A percentile compares a stretch with the other conserved stretches of the same genome.
phyloP scores from a whole-genome alignment of 495 filamentous ascomycete species.

The Tetracladium marchalianum region DNA sequence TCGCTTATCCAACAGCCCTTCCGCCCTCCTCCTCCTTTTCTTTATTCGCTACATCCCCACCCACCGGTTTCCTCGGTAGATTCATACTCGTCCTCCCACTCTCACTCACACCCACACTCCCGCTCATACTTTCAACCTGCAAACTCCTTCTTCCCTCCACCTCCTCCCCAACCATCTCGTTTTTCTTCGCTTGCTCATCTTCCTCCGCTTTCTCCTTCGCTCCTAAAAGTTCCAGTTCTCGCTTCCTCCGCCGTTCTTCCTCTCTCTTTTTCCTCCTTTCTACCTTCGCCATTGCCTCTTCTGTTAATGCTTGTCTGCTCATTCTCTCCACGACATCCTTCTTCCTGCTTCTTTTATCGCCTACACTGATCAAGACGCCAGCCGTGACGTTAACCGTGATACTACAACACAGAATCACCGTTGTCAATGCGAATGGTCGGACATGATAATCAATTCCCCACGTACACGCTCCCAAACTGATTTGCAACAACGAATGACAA shows the following conservation, averaged over 20 bases:
- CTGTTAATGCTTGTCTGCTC: slow-evolving; percentile 61
- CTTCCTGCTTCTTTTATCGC: slow-evolving; percentile 64
- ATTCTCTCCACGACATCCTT: slow-evolving; percentile 72
- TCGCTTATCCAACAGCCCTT: too few species aligned
- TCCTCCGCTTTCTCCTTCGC: slow-evolving; percentile 21
- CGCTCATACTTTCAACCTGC: too few species aligned
- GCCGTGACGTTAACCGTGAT: slow-evolving; percentile 63
- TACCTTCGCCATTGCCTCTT: slow-evolving; percentile 61
- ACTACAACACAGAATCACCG: slow-evolving; percentile 67
- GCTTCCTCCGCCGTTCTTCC: slow-evolving; percentile 30
- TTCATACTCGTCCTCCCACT: background rate
- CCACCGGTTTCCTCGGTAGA: too few species aligned
- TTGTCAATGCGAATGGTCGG: slow-evolving; percentile 60
- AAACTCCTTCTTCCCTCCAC: too few species aligned
- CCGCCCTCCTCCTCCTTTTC: too few species aligned
- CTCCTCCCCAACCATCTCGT: too few species aligned
- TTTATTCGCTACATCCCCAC: too few species aligned
- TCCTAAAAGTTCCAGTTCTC: slow-evolving; percentile 17
- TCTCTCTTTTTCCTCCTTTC: slow-evolving; percentile 49
- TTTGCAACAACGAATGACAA: slow-evolving; percentile 63
- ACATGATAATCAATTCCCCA: slow-evolving; percentile 57
- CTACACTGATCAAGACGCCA: slow-evolving; percentile 61
- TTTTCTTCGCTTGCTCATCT: background rate
- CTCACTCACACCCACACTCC: too few species aligned
- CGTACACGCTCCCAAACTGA: slow-evolving; percentile 63